Evolutionary conservation across 2,329 filamentous ascomycete species (phyloP), one percentile per base, ranked within the genome.

Genomic region (Alternaria gansuensis): DNA sequence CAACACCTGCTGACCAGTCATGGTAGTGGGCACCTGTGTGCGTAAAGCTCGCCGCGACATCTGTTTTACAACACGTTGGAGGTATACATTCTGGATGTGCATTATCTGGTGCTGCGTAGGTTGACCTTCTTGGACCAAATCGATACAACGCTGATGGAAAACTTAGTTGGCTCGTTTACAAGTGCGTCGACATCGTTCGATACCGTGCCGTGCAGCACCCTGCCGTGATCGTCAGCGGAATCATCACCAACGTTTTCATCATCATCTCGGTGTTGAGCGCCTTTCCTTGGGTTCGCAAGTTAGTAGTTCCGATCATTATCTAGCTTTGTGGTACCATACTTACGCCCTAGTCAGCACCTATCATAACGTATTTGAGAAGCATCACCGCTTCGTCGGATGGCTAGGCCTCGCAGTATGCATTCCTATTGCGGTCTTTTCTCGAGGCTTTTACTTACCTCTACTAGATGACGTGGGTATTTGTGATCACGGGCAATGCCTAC

Each of bases 241-340:
- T 76, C 9, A 57, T 75, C 49, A 76, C 74, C 7, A 75, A 75
- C 33, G 50, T 74, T 2, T 70, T 76, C 51, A 75, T 76, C 43
- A 71, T 75, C 24, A 68, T 76, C n/a, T 76, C 74, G 8, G 70
- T 75, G 29, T 48, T 75, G 23, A 75, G 73, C 33, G 74, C 74
- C 1, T 73, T 76, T 52, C 74, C 74, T 14, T 76, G 73, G 73
- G 70, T 76, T 43, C 73, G 74, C 54, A 75, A 76, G 73, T 75
- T 24, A 64, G 67, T 70, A 23, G 28, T 17, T 13, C n/a, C 31
- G 26, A 31, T 29, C n/a, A n/a, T 11, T 13, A 8, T 49, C 34
- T 9, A 23, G 6, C 5, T 54, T 36, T 24, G 14, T 44, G 10
- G 21, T 8, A 40, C 40, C 57, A 51, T 36, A 59, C 63, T 74